Percentiles rank a stretch among this genome's conserved stretches.
phyloP scores from a whole-genome alignment of 495 filamentous ascomycete species.

The Penicillium waksmanii region DNA sequence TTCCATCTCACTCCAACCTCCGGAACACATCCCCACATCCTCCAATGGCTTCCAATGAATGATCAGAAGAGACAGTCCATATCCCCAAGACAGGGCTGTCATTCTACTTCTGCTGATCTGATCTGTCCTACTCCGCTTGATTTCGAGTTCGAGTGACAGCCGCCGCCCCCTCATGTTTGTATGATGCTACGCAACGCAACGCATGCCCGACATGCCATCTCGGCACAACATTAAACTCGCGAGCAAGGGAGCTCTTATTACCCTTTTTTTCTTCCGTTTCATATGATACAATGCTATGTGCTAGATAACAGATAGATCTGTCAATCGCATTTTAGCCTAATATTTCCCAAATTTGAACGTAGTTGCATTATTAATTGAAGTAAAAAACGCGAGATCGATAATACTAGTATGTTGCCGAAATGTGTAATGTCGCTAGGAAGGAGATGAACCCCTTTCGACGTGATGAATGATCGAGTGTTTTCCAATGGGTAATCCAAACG shows the following conservation, averaged over 20 bases:
- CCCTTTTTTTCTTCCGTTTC: not conserved
- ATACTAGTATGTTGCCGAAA: not conserved
- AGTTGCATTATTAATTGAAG: not conserved
- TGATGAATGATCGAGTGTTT: too few species aligned
- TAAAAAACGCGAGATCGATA: not conserved
- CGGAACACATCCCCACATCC: not conserved
- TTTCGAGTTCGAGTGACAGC: not conserved
- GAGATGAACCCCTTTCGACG: too few species aligned
- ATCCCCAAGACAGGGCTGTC: not conserved
- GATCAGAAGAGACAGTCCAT: not conserved
- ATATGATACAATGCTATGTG: constrained; percentile 4
- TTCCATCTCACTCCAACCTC: not conserved
- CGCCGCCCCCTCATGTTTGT: constrained; percentile 27
- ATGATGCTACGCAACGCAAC: constrained; percentile 18
- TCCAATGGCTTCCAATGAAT: not conserved
- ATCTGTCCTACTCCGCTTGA: not conserved
- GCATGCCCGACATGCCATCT: not conserved
- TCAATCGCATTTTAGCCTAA: constrained; percentile 5
- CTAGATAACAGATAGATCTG: constrained; percentile 17
- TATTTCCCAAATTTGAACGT: too few species aligned
- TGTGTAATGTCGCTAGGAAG: not conserved
- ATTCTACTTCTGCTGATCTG: not conserved
- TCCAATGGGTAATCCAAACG: too few species aligned
- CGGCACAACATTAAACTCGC: not conserved
- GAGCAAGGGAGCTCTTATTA: not conserved